These are phyloP conservation scores for Fusarium euwallaceae DNA, from an alignment of 2,329 filamentous ascomycete species.

Conservation along the genomic window DNA sequence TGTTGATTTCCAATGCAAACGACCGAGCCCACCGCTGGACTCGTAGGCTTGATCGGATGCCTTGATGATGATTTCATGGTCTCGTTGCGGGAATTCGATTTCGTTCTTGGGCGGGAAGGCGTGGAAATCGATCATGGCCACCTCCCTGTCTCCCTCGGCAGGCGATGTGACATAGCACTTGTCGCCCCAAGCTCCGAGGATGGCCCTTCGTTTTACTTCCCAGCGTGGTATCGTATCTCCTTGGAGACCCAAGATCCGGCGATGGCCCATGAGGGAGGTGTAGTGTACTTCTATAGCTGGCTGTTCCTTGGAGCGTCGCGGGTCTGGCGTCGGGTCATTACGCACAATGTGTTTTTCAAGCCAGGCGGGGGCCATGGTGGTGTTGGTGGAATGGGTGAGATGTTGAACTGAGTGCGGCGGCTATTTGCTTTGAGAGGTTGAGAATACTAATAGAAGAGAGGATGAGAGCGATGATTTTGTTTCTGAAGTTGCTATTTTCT, in stretches of 20 bases:
- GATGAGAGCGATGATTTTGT: not conserved
- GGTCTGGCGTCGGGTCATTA: slow-evolving; percentile 8
- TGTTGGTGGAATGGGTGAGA: not conserved
- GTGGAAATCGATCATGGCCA: slow-evolving; percentile 11
- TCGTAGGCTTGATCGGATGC: not conserved
- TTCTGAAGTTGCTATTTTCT: not conserved
- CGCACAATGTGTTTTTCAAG: slow-evolving; percentile 20
- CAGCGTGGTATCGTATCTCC: slow-evolving; percentile 11
- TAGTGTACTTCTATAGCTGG: slow-evolving; percentile 12
- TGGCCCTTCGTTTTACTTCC: slow-evolving; percentile 5
- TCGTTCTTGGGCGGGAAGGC: slow-evolving; percentile 6
- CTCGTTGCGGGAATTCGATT: slow-evolving; percentile 3
- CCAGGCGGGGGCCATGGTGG: slow-evolving; percentile 22
- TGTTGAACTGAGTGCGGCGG: not conserved
- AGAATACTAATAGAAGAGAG: not conserved
- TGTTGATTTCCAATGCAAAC: slow-evolving; percentile 11
- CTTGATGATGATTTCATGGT: slow-evolving; percentile 7
- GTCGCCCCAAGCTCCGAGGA: slow-evolving; percentile 1
- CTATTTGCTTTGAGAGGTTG: not conserved
- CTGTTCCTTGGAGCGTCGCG: not conserved
- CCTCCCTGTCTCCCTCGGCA: not conserved
- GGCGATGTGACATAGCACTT: slow-evolving; percentile 10
- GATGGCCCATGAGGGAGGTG: slow-evolving; percentile 7
- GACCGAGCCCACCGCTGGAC: slow-evolving; percentile 1
- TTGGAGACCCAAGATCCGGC: slow-evolving; percentile 7